phyloP scores from a whole-genome alignment of 2,329 filamentous ascomycete species.

The Aspergillus cejpii region DNA sequence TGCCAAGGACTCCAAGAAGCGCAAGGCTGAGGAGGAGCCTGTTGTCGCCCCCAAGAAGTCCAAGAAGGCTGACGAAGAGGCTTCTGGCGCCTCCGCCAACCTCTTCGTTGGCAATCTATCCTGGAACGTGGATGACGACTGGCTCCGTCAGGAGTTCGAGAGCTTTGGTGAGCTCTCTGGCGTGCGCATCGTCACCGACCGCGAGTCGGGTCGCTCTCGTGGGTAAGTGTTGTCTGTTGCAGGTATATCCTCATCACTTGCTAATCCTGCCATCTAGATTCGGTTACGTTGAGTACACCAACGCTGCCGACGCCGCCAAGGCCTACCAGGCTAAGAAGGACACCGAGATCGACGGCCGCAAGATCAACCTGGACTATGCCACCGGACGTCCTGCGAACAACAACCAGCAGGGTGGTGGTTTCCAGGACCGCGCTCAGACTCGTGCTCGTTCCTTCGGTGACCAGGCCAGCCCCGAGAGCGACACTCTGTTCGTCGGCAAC shows the following conservation, averaged over 20 bases:
- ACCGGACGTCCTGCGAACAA: slow-evolving; percentile 56
- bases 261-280: slow-evolving; percentile 47
- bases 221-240: slow-evolving; percentile 47
- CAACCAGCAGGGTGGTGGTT: slow-evolving; percentile 45
- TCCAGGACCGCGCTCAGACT: slow-evolving; percentile 54
- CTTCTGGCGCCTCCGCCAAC: slow-evolving; percentile 46
- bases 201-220: slow-evolving; percentile 72
- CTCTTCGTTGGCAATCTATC: slow-evolving; percentile 86
- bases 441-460: slow-evolving; percentile 62
- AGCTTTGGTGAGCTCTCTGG: slow-evolving; percentile 64
- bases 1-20: slow-evolving; percentile 44
- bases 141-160: slow-evolving; percentile 74
- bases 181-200: slow-evolving; percentile 77
- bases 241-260: background rate
- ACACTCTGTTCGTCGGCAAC: slow-evolving; percentile 89
- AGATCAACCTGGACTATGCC: slow-evolving; percentile 72
- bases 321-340: slow-evolving; percentile 70
- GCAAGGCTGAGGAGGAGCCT: slow-evolving; percentile 44
- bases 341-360: slow-evolving; percentile 65
- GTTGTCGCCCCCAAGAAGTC: slow-evolving; percentile 51
- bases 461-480: slow-evolving; percentile 67
- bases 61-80: slow-evolving; percentile 55
- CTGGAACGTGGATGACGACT: slow-evolving; percentile 83
- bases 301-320: slow-evolving; percentile 59
- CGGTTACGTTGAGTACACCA: slow-evolving; percentile 83